Evolutionary conservation across 78 protist genomes (phyloP).

Genomic region (Monocercomonoides exilis): DNA sequence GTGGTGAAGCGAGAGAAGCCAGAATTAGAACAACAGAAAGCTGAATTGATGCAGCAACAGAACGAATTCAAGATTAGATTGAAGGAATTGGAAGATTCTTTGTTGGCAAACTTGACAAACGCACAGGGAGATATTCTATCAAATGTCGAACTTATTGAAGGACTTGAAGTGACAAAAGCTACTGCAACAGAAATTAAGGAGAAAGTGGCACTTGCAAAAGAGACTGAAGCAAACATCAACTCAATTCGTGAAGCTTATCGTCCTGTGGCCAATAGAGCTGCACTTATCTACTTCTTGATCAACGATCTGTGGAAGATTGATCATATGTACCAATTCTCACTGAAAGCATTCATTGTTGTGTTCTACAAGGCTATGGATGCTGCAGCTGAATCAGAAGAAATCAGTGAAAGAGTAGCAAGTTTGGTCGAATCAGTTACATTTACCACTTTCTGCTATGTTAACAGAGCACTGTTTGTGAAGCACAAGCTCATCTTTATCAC

Average conservation of each 20-base stretch:
- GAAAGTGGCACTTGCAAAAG: constrained; percentile 42
- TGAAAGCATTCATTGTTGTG: constrained; percentile 49
- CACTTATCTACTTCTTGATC: constrained; percentile 66
- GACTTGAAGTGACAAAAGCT: constrained; percentile 57
- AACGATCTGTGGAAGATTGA: constrained; percentile 49
- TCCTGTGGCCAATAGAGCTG: constrained; percentile 63
- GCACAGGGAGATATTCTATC: constrained; percentile 66
- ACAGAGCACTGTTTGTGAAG: constrained; percentile 59
- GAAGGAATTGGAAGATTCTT: constrained; percentile 50
- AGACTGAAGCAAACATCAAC: constrained; percentile 43
- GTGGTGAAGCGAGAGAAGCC: constrained; percentile 75
- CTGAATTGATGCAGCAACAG: constrained; percentile 39
- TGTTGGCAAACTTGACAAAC: constrained; percentile 48
- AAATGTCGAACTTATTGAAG: constrained; percentile 56
- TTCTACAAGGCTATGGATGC: constrained; percentile 55
- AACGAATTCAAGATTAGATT: constrained; percentile 58
- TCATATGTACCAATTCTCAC: constrained; percentile 70
- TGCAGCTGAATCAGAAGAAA: constrained; percentile 1
- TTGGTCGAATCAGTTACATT: constrained; percentile 28
- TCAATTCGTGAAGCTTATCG: constrained; percentile 48
- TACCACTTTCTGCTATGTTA: neutral
- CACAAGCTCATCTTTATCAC: constrained; percentile 54
- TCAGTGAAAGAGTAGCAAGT: neutral
- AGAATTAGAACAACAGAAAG: constrained; percentile 53
- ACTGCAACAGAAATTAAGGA: constrained; percentile 50